Evolutionary conservation across 73 alveolate species (phyloP), one percentile per base, ranked within the genome.

Genomic region (Symbiodinium natans): DNA sequence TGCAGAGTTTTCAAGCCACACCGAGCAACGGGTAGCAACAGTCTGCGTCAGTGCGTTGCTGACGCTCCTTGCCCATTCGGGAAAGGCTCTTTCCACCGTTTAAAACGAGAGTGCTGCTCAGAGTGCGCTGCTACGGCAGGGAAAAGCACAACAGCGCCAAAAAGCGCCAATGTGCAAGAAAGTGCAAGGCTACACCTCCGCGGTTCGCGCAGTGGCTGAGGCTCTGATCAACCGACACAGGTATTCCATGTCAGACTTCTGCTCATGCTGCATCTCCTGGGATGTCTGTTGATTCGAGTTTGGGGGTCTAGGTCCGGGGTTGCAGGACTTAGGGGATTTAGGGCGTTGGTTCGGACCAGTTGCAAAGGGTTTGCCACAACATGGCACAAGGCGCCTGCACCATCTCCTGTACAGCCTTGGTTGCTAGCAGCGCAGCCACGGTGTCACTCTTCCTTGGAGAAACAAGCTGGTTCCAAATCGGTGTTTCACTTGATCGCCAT

Each of bases 371-470:
- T 19, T 31, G 25, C 40, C 17, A 29, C 84, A 73, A 73, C 84
- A 29, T 31, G n/a, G 54, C 6, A 23, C 54, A 9, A 29, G 68
- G 36, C 11, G 21, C 94, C 63, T 86, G 94, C 59, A 86, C 68
- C 94, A 86, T 86, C 31, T 86, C 83, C 41, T 86, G 94, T 41
- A 86, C 94, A 1, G 94, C 83, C 39, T 86, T 86, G 39, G 94
- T 86, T 3, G 94, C 94, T 36, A 86, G 41, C 21, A 86, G 68
- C 11, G 94, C 59, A 21, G 94, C 94, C 83, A 86, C 94, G 10
- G 94, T 86, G 94, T 86, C 94, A 83, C 94, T 86, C 36, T 86
- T 86, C 94, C 94, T 86, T 21, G 46, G 38, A 52, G 29, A 29
- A 6, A 29, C 71, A 29, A 52, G 71, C 27, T 52, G 71, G n/a